Conservation (phyloP, 139 green algal species). For the Bryopsis sp. region DNA sequence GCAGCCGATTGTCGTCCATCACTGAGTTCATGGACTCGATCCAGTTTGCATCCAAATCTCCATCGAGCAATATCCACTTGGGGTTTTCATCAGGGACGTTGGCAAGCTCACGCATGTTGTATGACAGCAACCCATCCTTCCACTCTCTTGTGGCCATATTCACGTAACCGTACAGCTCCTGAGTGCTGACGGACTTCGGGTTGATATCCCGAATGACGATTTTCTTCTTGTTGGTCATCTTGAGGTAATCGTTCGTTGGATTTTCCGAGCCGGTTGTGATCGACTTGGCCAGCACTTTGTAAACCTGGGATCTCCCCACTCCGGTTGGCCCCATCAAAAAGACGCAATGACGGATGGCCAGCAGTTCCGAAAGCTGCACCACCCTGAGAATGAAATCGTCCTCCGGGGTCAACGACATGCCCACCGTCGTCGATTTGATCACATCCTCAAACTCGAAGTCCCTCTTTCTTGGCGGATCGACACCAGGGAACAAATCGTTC, state of each 20-base stretch:
- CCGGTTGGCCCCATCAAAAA: slow-evolving; percentile 79
- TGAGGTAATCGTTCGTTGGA: slow-evolving; percentile 78
- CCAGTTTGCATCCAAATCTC: slow-evolving; percentile 83
- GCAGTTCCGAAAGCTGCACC: slow-evolving; percentile 66
- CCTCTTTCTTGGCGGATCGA: slow-evolving; percentile 61
- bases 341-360: slow-evolving; percentile 79
- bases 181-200: slow-evolving; percentile 77
- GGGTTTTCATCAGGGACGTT: slow-evolving; percentile 74
- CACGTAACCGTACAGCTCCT: slow-evolving; percentile 83
- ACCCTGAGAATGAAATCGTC: slow-evolving; percentile 71
- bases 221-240: slow-evolving; percentile 76
- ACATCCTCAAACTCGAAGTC: slow-evolving; percentile 62
- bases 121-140: slow-evolving; percentile 80
- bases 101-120: slow-evolving; percentile 79
- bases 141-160: slow-evolving; percentile 81
- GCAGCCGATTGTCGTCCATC: slow-evolving; percentile 82
- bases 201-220: slow-evolving; percentile 71
- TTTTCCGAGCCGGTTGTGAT: slow-evolving; percentile 55
- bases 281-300: slow-evolving; percentile 67
- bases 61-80: slow-evolving; percentile 82
- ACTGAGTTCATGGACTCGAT: slow-evolving; percentile 86
- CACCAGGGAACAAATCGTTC: slow-evolving; percentile 70
- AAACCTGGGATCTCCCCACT: slow-evolving; percentile 59
- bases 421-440: slow-evolving; percentile 31
- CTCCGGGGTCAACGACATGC: slow-evolving; percentile 50